These are phyloP conservation scores for Pleoardoris graminearum DNA, from an alignment of 2,329 filamentous ascomycete genomes.

Conservation along the genomic window DNA sequence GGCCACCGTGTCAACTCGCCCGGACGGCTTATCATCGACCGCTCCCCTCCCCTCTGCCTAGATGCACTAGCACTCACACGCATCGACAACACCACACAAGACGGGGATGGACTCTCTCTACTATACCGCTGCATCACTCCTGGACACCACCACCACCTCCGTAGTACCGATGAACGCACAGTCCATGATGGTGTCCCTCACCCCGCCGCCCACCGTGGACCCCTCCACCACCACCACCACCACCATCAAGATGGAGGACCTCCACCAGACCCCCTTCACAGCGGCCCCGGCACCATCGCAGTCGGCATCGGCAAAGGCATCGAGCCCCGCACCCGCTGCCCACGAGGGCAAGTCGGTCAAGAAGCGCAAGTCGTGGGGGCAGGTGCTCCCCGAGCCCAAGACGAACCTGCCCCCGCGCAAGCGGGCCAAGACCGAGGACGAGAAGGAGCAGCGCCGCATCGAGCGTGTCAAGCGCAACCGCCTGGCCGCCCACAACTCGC, in stretches of 20 bases:
- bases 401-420: slow-evolving; percentile 94
- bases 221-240: slow-evolving; percentile 33
- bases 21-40: slow-evolving; percentile 29
- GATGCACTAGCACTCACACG: slow-evolving; percentile 33
- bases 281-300: slow-evolving; percentile 19
- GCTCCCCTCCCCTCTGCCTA: slow-evolving; percentile 30
- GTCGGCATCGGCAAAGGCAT: slow-evolving; percentile 22
- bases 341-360: slow-evolving; percentile 66
- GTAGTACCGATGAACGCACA: slow-evolving; percentile 21
- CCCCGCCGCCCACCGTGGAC: slow-evolving; percentile 28
- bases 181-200: slow-evolving; percentile 17
- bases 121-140: slow-evolving; percentile 21
- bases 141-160: slow-evolving; percentile 26
- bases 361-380: slow-evolving; percentile 98
- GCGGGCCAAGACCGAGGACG: slow-evolving; percentile 97
- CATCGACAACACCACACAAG: slow-evolving; percentile 29
- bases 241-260: slow-evolving; percentile 50
- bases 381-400: slow-evolving; percentile 94
- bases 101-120: slow-evolving; percentile 36
- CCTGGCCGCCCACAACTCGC: slow-evolving; percentile 91
- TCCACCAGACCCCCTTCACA: slow-evolving; percentile 36
- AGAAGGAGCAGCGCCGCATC: slow-evolving; percentile 97
- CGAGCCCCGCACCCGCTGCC: slow-evolving; percentile 24
- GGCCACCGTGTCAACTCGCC: slow-evolving; percentile 39
- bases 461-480: slow-evolving; percentile 97